phyloP scores from a whole-genome alignment of 2,329 filamentous ascomycete genomes.

The Aspergillus neoniger region DNA sequence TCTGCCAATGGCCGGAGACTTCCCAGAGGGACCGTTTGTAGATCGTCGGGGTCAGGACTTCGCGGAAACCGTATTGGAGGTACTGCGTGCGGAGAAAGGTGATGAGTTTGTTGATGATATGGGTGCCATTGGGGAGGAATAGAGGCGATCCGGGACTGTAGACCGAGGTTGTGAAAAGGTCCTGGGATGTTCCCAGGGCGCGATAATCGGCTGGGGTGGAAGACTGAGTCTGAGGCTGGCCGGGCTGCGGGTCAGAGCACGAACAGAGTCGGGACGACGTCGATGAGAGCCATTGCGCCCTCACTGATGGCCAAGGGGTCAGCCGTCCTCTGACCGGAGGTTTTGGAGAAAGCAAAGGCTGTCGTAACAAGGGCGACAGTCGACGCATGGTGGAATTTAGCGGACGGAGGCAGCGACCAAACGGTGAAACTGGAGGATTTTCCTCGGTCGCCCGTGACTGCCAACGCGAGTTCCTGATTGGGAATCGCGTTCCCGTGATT shows the following conservation, averaged over 20 bases:
- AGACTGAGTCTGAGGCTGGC: conserved; percentile 25
- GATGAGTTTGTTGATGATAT: conserved; percentile 80
- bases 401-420: not conserved
- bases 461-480: conserved; percentile 16
- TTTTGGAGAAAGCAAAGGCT: conserved; percentile 6
- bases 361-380: conserved; percentile 17
- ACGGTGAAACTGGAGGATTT: conserved; percentile 5
- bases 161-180: conserved; percentile 74
- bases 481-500: conserved; percentile 22
- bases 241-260: conserved; percentile 28
- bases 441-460: conserved; percentile 17
- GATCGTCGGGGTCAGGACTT: conserved; percentile 86
- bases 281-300: conserved; percentile 26
- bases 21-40: conserved; percentile 89
- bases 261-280: conserved; percentile 30
- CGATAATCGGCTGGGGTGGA: conserved; percentile 53
- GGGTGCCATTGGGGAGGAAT: conserved; percentile 77
- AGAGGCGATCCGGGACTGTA: conserved; percentile 86
- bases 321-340: not conserved
- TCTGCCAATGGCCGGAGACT: conserved; percentile 81
- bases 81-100: conserved; percentile 83
- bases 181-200: conserved; percentile 57
- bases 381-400: conserved; percentile 21
- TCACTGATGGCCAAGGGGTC: not conserved
- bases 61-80: conserved; percentile 78